Evolutionary conservation across 2,329 filamentous ascomycete genomes (phyloP), one percentile per base, ranked within the genome.

Genomic region (Phaeomoniella chlamydospora): DNA sequence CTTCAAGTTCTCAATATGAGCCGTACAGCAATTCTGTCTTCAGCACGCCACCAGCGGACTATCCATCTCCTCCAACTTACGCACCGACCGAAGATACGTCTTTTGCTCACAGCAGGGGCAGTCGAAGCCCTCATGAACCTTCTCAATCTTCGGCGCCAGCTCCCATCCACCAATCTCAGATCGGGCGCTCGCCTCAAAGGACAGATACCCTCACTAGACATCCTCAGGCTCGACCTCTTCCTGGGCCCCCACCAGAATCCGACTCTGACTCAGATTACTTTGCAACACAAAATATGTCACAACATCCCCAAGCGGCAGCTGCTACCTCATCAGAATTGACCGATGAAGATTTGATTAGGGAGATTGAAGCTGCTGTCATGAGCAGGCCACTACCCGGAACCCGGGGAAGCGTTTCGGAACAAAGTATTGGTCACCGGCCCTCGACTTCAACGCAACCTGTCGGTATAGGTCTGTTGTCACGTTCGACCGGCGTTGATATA

Each of bases 211-310:
- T 68, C 5, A 67, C 62, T 15, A 65, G 70, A 37, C 71, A 77
- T 50, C 71, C 68, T 5, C 65, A 70, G 33, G 54, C 68, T 5
- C 60, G 74, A 15, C 72, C 74, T 19, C 57, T 76, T n/a, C 74
- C 73, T 2, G 70, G 70, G 0, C 66, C 68, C 6, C 71, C 72
- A 1, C 47, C 59, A 29, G 67, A 68, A 18, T 58, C 58, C 2
- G 62, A 65, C 15, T 47, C 47, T 31, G 39, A 44, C 5, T 43
- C 38, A 19, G 48, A 48, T 37, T 43, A 41, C 34, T 45, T 49
- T 36, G 31, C 15, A 31, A 31, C 37, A 18, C 41, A 41, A 5
- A 50, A 48, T 35, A 46, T 49, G 5, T 34, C 40, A 15, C 44
- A 42, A 33, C 42, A 43, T 12, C 36, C 22, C 15, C 19, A 33